Conservation (phyloP, 1,284 basidiomycete genomes). For the Ustilago tritici region DNA sequence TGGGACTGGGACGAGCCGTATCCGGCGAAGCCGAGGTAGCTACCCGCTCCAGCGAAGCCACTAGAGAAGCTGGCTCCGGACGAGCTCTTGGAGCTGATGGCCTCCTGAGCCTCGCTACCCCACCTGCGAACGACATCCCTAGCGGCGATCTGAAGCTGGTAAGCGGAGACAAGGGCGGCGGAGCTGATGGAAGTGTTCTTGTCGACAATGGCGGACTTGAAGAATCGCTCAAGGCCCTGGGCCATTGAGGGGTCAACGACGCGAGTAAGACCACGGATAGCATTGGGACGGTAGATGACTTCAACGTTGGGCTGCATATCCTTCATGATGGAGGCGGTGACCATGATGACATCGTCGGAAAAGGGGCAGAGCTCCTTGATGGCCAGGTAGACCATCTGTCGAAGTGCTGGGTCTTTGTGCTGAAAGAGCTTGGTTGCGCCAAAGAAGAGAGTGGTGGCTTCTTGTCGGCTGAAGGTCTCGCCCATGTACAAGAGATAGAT, state of each 20-base stretch:
- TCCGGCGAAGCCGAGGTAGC: constrained; percentile 65
- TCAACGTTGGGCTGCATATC: constrained; percentile 99
- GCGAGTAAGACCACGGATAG: constrained; percentile 93
- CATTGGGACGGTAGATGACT: constrained; percentile 97
- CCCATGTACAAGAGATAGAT: constrained; percentile 96
- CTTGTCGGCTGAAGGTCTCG: constrained; percentile 93
- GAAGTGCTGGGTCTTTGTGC: constrained; percentile 95
- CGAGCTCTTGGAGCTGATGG: constrained; percentile 76
- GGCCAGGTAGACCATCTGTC: constrained; percentile 98
- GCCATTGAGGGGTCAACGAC: constrained; percentile 99
- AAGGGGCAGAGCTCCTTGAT: constrained; percentile 97
- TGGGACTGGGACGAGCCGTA: constrained; percentile 53
- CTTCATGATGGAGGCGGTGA: constrained; percentile 99
- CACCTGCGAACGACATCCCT: constrained; percentile 88
- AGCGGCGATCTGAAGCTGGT: constrained; percentile 92
- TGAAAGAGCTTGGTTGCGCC: constrained; percentile 99
- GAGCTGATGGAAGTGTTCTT: constrained; percentile 94
- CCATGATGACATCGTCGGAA: constrained; percentile 99
- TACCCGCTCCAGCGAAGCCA: constrained; percentile 72
- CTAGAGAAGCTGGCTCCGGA: constrained; percentile 43
- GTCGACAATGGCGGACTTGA: constrained; percentile 99
- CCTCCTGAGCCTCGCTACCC: constrained; percentile 98
- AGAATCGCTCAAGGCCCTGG: constrained; percentile 98
- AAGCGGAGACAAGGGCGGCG: constrained; percentile 94
- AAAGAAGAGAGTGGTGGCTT: constrained; percentile 98